Percentiles rank a stretch among this genome's conserved stretches.
Evolutionary conservation across 2,329 filamentous ascomycete genomes (phyloP).

Genomic region (Monosporascus sp.): DNA sequence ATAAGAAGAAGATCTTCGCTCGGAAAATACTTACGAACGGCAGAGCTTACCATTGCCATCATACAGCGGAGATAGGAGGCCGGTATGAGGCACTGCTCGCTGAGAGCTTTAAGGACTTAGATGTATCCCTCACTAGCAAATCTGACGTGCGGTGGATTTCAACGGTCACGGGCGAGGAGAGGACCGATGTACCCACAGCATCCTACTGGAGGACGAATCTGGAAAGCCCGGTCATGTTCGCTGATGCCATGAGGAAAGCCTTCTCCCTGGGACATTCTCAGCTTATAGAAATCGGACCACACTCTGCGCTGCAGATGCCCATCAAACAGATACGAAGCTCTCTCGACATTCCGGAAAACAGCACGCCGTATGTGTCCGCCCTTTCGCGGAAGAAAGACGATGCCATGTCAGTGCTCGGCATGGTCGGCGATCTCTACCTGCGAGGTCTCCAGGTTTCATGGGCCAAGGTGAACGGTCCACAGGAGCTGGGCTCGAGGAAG

Average conservation of each 20-base stretch:
- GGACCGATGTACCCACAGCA: background rate
- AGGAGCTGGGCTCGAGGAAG: background rate
- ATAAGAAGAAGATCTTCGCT: background rate
- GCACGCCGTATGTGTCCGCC: background rate
- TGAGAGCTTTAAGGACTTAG: background rate
- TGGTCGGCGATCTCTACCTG: background rate
- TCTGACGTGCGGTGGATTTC: background rate
- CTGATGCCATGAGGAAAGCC: background rate
- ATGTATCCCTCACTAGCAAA: background rate
- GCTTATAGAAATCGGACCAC: conserved; percentile 5
- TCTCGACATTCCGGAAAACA: conserved; percentile 4
- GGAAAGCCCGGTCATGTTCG: conserved; percentile 2
- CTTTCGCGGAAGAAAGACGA: background rate
- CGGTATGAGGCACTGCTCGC: background rate
- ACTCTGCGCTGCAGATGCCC: conserved; percentile 1
- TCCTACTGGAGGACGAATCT: conserved; percentile 7
- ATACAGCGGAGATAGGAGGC: background rate
- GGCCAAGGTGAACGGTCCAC: background rate
- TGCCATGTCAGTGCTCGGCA: conserved; percentile 10
- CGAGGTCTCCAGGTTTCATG: background rate
- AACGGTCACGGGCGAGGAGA: background rate
- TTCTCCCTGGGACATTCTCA: background rate
- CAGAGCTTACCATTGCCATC: conserved; percentile 2
- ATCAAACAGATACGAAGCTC: background rate
- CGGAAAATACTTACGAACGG: background rate